Percentiles rank a stretch among this genome's conserved stretches.
Conservation (phyloP, 176 grass and related monocot genomes). For the Paspalum vaginatum region DNA sequence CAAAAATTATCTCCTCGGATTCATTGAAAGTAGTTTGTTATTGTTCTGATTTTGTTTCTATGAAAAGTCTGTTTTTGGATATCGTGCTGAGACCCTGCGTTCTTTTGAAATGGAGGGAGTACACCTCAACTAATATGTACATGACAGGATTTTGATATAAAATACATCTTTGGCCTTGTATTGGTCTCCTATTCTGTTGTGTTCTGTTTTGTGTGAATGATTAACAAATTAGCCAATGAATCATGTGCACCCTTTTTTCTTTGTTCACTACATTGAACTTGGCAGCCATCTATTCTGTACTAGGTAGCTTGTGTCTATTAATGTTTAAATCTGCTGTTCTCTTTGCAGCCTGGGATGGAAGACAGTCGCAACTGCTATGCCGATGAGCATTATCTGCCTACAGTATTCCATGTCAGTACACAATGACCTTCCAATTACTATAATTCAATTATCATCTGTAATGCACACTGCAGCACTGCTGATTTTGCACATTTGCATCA, state of each 20-base stretch:
- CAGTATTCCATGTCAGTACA: slow-evolving; percentile 77
- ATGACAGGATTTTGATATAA: background rate
- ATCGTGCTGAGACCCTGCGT: background rate
- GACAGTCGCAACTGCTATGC: slow-evolving; percentile 93
- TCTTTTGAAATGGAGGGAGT: background rate
- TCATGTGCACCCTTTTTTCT: background rate
- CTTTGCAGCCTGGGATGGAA: slow-evolving; percentile 81
- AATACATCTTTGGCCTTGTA: slow-evolving; percentile 5
- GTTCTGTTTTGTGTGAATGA: background rate
- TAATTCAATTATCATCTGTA: slow-evolving; percentile 22
- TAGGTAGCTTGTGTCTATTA: background rate
- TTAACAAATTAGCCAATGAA: background rate
- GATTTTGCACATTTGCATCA: slow-evolving; percentile 4
- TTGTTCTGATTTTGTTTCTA: too few relatives aligned
- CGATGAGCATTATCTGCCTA: slow-evolving; percentile 97
- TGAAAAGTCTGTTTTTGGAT: background rate
- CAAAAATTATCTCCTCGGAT: too few relatives aligned
- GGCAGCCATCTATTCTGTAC: background rate
- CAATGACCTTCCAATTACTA: background rate
- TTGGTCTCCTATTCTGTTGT: background rate
- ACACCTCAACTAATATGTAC: background rate
- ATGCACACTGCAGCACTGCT: background rate
- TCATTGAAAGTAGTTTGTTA: too few relatives aligned
- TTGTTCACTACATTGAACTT: slow-evolving; percentile 16
- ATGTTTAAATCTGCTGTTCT: slow-evolving; percentile 5